Base-by-base conservation (phyloP, 2,329 filamentous ascomycete genomes). In the Akanthomyces dipterigenus region DNA sequence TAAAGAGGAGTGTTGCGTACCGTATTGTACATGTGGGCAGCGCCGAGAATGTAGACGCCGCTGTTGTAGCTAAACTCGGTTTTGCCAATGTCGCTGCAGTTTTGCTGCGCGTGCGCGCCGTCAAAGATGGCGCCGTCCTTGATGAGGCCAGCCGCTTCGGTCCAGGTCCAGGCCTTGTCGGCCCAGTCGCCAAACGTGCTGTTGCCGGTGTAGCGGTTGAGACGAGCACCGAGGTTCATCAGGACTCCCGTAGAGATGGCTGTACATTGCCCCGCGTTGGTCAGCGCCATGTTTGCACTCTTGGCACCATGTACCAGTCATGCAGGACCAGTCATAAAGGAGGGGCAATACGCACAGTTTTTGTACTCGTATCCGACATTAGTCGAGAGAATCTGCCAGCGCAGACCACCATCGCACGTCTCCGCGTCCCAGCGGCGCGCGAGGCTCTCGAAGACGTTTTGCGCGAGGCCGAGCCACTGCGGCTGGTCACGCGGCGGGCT, bases 331-430 rank as follows among this genome's bases (percentile, higher is more conserved):
- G 8, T 9, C 31, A 38, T 16, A 36, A 56, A 2, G 12, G 24
- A 26, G 18, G 14, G 16, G n/a, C n/a, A 48, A 48, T 16, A 34
- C 49, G 48, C 12, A 24, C 40, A 22, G 43, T 85, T 85, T 68
- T 86, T 84, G 76, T 84, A 84, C 71, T 81, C 76, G 71, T 77
- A 84, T 49, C 89, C 89, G 59, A 77, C 81, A 73, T 90, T 90
- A 73, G 85, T 87, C 5, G 82, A 78, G 75, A 85, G 89, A 63
- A 93, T 87, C 75, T 93, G 89, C 90, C 90, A 93, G 65, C 87
- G 84, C 64, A 95, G 72, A 8, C 90, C 90, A 57, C 90, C 90
- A 57, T 76, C 78, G 72, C 90, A 93, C 3, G 77, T 78, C 7
- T 24, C 24, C 2, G 79, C 81, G n/a, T 65, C 61, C 55, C 58